Evolutionary conservation across 192 early-diverging fungal genomes (phyloP).

Genomic region (Backusella morwellensis): DNA sequence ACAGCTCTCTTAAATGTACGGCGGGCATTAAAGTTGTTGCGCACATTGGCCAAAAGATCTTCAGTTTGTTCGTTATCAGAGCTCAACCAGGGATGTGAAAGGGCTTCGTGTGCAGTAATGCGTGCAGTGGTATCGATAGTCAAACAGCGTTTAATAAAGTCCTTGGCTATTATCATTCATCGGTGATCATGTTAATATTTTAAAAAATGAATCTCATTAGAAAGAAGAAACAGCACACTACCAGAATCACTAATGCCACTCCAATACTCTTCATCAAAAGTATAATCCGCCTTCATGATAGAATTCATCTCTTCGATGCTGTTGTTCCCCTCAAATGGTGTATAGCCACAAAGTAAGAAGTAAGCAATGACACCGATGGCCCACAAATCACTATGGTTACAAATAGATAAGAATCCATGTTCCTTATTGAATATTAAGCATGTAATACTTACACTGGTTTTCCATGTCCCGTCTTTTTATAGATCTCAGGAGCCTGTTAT

Average conservation of each 20-base stretch:
- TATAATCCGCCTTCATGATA: conserved; percentile 59
- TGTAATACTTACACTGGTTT: conserved; percentile 55
- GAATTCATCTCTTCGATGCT: conserved; percentile 52
- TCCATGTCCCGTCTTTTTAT: conserved; percentile 60
- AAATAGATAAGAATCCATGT: background rate
- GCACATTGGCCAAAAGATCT: conserved; percentile 60
- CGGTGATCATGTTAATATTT: background rate
- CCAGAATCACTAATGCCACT: conserved; percentile 50
- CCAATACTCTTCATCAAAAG: conserved; percentile 70
- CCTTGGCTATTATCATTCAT: conserved; percentile 43
- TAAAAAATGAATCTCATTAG: background rate
- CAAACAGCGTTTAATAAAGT: conserved; percentile 72
- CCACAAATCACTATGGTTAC: conserved; percentile 63
- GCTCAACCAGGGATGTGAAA: conserved; percentile 75
- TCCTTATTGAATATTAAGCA: no score
- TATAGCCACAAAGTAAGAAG: conserved; percentile 69
- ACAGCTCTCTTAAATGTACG: conserved; percentile 64
- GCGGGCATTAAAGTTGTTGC: conserved; percentile 66
- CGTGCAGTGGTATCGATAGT: conserved; percentile 64
- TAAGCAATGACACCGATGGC: conserved; percentile 76
- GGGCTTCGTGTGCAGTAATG: conserved; percentile 71
- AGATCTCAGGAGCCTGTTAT: conserved; percentile 64
- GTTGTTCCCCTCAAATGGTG: conserved; percentile 67
- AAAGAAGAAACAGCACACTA: conserved; percentile 3
- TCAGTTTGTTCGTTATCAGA: conserved; percentile 18